A percentile compares a stretch with the other conserved stretches of the same genome.
Evolutionary conservation across 371 early-diverging fungal species (phyloP).

Genomic region (Zychaea mexicana): DNA sequence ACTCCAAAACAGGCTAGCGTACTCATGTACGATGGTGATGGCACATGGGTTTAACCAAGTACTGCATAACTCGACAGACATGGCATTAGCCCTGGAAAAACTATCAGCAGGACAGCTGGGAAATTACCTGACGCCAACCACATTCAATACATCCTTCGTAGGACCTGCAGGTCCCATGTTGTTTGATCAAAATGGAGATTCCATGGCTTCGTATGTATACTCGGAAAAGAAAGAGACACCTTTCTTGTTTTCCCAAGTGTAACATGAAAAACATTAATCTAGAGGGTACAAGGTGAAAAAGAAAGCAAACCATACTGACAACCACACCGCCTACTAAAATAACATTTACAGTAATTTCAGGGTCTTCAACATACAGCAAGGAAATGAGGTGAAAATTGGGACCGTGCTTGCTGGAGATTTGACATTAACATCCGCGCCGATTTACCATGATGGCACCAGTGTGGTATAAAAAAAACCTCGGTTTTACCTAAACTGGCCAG

Average conservation of each 20-base stretch:
- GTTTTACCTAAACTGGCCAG: slow-evolving; percentile 1
- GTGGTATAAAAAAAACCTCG: slow-evolving; percentile 21
- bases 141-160: slow-evolving; percentile 53
- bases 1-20: slow-evolving; percentile 33
- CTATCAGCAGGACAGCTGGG: slow-evolving; percentile 36
- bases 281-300: no score
- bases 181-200: slow-evolving; percentile 60
- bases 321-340: no score
- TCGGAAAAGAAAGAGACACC: no score
- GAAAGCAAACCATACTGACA: no score
- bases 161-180: slow-evolving; percentile 62
- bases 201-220: slow-evolving; percentile 35
- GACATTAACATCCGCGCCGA: slow-evolving; percentile 48
- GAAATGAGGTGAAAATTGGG: slow-evolving; percentile 46
- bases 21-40: slow-evolving; percentile 59
- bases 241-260: neutral
- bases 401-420: slow-evolving; percentile 49
- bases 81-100: slow-evolving; percentile 16
- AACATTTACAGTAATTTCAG: slow-evolving; percentile 44
- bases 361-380: slow-evolving; percentile 54
- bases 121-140: slow-evolving; percentile 25
- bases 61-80: slow-evolving; percentile 31
- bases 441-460: slow-evolving; percentile 51
- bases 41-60: slow-evolving; percentile 51
- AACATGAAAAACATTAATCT: no score